Evolutionary conservation across 1,284 basidiomycete species (phyloP), one percentile per base, ranked within the genome.

Genomic region (Xanthoconium separans): DNA sequence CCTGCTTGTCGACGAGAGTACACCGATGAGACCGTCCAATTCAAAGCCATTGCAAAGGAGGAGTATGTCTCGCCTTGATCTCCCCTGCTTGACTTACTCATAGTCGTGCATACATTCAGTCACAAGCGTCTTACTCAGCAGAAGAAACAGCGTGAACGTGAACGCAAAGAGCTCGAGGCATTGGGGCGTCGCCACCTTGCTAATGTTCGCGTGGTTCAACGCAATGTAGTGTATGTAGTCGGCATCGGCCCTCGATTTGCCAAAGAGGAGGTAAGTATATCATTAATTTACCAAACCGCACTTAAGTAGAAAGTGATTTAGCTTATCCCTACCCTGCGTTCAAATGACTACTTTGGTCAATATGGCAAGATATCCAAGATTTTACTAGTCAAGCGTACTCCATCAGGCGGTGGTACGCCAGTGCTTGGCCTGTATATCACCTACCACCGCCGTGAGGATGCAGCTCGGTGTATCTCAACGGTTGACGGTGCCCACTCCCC

Each of bases 331-430:
- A 94, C 95, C 12, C 77, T 99, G 42, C 92, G 95, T 49, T 95
- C 94, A 13, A 90, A 89, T 66, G 97, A 99, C 62, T 98, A 97
- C 73, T 99, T 99, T 72, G 97, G 97, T 7, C 95, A 98, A 70
- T 99, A 98, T 73, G 97, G 97, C 61, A 97, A 96, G 76, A 98
- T 99, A 62, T 87, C 91, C 45, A 98, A 98, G 76, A 93, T 99
- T 55, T 80, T 98, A 51, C 84, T 99, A 45, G 89, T 93, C 53
- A 97, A 98, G 73, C 89, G 96, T 36, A 89, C 87, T 10, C 79
- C 87, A 2, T 83, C 91, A 6, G 84, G 84, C 44, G 87, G 83
- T 50, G 85, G 82, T 49, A 80, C 80, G 29, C 88, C 93, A 40
- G 87, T 94, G 42, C 83, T 98, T 29, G 96, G 96, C 31, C 80